Evolutionary conservation across 2,329 filamentous ascomycete species (phyloP), one percentile per base, ranked within the genome.

Genomic region (Phyllosticta ampelicida): DNA sequence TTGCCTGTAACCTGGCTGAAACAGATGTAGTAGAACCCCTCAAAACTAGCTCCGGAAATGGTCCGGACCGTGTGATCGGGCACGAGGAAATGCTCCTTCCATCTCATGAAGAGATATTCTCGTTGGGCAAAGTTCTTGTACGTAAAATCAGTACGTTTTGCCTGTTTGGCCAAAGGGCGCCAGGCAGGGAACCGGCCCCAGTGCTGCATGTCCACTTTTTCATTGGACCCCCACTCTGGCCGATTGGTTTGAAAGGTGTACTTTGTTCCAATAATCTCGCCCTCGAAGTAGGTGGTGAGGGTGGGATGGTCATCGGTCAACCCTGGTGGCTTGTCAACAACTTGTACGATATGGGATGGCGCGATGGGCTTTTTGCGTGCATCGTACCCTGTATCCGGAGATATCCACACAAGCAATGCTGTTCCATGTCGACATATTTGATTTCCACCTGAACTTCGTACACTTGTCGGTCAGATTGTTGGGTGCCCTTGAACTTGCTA

Each of bases 21-120:
- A 75, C 91, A 96, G 64, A 99, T 97, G 69, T 99, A 99, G 71
- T 97, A 99, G 71, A 99, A 99, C 0, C 94, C 94, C 69, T 99
- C 94, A 61, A 97, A 99, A 68, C 92, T 97, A 8, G 94, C 94
- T 18, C 94, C 94, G 30, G 85, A 88, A 61, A 99, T 96, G 10
- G 89, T 95, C 61, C 86, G 83, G 19, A 97, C 90, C 16, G 89
- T 83, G 71, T 99, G 94, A 67, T 99, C 91, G 1, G 94, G 94
- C 0, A 99, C 94, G 0, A 99, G 78, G 67, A 99, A 99, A 67
- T 95, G 90, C 69, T 99, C 94, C 73, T 99, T 99, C 94, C 94
- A 99, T 61, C 94, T 85, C 94, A 99, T 99, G 68, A 96, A 99
- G 29, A 99, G 86, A 70, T 95, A 86, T 65, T 96, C 91, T 62